A percentile compares a stretch with the other conserved stretches of the same genome.
phyloP scores from a whole-genome alignment of 2,329 filamentous ascomycete species.

The Coleophoma eucalyptorum region DNA sequence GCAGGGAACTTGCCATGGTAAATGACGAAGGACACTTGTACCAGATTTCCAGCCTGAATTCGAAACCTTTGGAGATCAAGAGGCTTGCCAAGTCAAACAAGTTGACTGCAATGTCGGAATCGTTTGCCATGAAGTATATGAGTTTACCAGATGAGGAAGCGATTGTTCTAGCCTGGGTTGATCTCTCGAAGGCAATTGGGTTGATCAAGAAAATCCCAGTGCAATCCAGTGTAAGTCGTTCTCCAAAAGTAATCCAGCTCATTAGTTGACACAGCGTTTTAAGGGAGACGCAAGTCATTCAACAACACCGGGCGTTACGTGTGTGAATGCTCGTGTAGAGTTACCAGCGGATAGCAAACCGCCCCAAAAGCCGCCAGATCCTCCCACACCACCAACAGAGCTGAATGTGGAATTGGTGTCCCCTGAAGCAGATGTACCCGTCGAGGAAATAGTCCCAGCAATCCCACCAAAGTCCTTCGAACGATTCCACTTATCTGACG shows the following conservation, averaged over 20 bases:
- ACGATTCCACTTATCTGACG: neutral
- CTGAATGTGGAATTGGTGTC: neutral
- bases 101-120: constrained; percentile 32
- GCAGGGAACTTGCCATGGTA: constrained; percentile 34
- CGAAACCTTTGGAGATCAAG: constrained; percentile 32
- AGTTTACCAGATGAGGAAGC: constrained; percentile 31
- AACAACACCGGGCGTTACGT: neutral
- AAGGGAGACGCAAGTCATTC: neutral
- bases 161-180: constrained; percentile 36
- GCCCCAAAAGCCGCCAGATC: neutral
- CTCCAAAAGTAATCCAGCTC: neutral
- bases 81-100: constrained; percentile 32
- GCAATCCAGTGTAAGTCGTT: constrained; percentile 3
- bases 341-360: neutral
- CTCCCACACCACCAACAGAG: neutral
- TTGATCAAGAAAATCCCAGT: constrained; percentile 29
- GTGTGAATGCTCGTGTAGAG: neutral
- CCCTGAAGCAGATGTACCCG: neutral
- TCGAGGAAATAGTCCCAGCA: no score
- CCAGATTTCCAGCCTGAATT: constrained; percentile 33
- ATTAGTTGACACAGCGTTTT: neutral
- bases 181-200: constrained; percentile 27
- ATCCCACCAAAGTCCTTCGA: neutral
- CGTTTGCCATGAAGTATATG: constrained; percentile 35
- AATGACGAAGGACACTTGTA: constrained; percentile 37